A percentile compares a stretch with the other conserved stretches of the same genome.
Evolutionary conservation across 768 basidiomycete species (phyloP).

Genomic region (Artomyces pyxidatus): DNA sequence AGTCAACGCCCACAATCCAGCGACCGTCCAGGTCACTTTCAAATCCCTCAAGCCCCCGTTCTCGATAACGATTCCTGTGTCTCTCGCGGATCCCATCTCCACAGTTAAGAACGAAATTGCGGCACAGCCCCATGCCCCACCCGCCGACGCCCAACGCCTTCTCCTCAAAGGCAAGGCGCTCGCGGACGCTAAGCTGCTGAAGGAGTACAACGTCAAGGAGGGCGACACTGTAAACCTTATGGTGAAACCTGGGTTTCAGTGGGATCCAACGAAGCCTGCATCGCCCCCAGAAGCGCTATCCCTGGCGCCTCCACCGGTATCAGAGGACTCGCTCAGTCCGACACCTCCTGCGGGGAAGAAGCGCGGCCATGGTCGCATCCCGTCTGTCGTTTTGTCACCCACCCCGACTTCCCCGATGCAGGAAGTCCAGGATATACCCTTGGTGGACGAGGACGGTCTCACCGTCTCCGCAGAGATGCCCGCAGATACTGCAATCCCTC

Average conservation of each 20-base stretch:
- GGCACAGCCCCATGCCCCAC: slow-evolving; percentile 58
- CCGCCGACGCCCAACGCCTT: slow-evolving; percentile 74
- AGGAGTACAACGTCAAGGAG: slow-evolving; percentile 80
- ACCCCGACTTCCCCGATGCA: slow-evolving; percentile 47
- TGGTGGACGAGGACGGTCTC: slow-evolving; percentile 55
- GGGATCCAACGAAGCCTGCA: slow-evolving; percentile 44
- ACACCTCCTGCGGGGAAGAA: slow-evolving; percentile 20
- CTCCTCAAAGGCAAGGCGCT: slow-evolving; percentile 93
- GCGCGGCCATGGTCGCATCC: slow-evolving; percentile 55
- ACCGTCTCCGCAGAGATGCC: slow-evolving; percentile 28
- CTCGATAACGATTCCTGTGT: slow-evolving; percentile 62
- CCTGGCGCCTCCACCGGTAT: slow-evolving; percentile 3
- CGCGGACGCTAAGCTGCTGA: slow-evolving; percentile 78
- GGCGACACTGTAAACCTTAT: slow-evolving; percentile 82
- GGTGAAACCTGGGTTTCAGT: slow-evolving; percentile 67
- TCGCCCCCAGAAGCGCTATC: slow-evolving; percentile 16
- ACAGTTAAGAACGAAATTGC: slow-evolving; percentile 74
- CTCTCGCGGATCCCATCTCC: slow-evolving; percentile 76
- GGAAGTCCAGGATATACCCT: slow-evolving; percentile 51
- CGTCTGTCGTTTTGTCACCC: slow-evolving; percentile 72
- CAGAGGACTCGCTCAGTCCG: slow-evolving; percentile 1
- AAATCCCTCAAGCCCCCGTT: slow-evolving; percentile 88
- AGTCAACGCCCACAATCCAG: not conserved
- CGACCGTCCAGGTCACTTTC: slow-evolving; percentile 62
- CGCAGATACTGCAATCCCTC: slow-evolving; percentile 21